Conservation (phyloP, 257 asterid species). For the Thymus quinquecostatus region DNA sequence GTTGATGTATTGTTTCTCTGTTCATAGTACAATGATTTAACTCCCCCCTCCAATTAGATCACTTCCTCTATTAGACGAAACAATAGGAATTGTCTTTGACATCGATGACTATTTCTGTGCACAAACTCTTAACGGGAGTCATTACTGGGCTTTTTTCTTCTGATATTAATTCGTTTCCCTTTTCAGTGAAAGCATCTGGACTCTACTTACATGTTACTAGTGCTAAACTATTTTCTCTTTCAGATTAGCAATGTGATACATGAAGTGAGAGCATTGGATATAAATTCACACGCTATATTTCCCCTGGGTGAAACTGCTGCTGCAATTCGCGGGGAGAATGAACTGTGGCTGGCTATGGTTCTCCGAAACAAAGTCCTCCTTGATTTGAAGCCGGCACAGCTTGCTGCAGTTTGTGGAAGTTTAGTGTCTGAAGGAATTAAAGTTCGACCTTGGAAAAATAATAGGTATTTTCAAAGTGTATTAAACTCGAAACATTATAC, state of each 20-base stretch:
- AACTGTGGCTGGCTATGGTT: slow-evolving; percentile 96
- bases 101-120: too few relatives aligned
- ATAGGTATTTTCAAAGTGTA: slow-evolving; percentile 48
- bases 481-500: background rate
- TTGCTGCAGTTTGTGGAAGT: slow-evolving; percentile 94
- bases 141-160: too few relatives aligned
- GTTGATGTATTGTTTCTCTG: too few relatives aligned
- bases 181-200: background rate
- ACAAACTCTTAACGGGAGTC: too few relatives aligned
- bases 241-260: slow-evolving; percentile 97
- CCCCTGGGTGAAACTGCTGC: slow-evolving; percentile 99
- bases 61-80: too few relatives aligned
- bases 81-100: too few relatives aligned
- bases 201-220: background rate
- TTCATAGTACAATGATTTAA: too few relatives aligned
- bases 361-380: slow-evolving; percentile 82
- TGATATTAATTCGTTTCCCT: background rate
- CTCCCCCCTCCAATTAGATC: too few relatives aligned
- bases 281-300: slow-evolving; percentile 74
- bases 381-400: slow-evolving; percentile 91
- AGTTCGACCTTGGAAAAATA: slow-evolving; percentile 88
- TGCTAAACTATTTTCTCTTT: slow-evolving; percentile 28
- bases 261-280: slow-evolving; percentile 95
- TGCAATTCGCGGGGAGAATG: slow-evolving; percentile 96
- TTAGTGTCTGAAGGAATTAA: slow-evolving; percentile 94